phyloP scores from a whole-genome alignment of 1,284 basidiomycete species.

The Malassezia pachydermatis region DNA sequence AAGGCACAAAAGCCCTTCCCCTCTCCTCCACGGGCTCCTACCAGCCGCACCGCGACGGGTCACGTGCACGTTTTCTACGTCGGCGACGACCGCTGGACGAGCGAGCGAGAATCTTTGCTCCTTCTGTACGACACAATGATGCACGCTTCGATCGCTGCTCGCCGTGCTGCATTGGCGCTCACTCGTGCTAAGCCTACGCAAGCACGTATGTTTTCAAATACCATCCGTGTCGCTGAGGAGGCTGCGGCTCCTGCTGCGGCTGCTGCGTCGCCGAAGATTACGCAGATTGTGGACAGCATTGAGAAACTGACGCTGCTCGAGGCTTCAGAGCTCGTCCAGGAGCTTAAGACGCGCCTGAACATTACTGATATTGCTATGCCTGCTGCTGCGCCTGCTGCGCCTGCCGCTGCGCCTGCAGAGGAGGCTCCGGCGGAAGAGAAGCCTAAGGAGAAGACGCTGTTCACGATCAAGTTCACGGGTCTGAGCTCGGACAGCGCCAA shows the following conservation, averaged over 20 bases:
- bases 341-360: conserved; percentile 87
- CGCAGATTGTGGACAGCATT: conserved; percentile 83
- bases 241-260: neutral
- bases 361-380: conserved; percentile 97
- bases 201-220: conserved; percentile 4
- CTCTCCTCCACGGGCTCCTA: too few species aligned
- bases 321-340: conserved; percentile 86
- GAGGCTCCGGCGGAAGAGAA: conserved; percentile 61
- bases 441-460: conserved; percentile 97
- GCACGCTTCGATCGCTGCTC: conserved; percentile 5
- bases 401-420: conserved; percentile 51
- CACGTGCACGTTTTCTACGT: conserved; percentile 15
- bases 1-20: too few species aligned
- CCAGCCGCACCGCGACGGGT: too few species aligned
- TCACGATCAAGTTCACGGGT: conserved; percentile 63
- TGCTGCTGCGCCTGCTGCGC: conserved; percentile 54
- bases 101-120: neutral
- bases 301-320: conserved; percentile 80
- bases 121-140: conserved; percentile 7
- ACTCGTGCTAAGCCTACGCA: neutral
- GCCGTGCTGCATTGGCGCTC: conserved; percentile 11
- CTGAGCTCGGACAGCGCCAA: conserved; percentile 51
- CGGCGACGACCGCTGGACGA: too few species aligned
- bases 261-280: conserved; percentile 57
- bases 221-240: conserved; percentile 9